phyloP scores from a whole-genome alignment of 805 yeast species.

The Metschnikowia henanensis region DNA sequence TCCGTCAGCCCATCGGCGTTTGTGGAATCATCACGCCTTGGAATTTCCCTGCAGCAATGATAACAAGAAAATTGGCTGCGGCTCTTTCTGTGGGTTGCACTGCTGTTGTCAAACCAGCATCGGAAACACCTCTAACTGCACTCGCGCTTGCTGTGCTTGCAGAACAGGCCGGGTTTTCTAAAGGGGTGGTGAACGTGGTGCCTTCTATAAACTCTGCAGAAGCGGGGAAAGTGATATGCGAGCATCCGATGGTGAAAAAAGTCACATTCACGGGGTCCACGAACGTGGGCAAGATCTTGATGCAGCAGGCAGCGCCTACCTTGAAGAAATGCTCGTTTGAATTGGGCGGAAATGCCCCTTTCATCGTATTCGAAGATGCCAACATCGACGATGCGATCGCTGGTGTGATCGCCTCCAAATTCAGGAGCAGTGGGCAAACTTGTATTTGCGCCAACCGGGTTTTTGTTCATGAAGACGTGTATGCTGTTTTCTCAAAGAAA shows the following conservation, averaged over 20 bases:
- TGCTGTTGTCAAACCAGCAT: slow-evolving; percentile 73
- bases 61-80: slow-evolving; percentile 71
- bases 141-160: slow-evolving; percentile 63
- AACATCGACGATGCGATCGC: slow-evolving; percentile 20
- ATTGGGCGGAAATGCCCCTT: slow-evolving; percentile 24
- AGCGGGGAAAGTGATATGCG: slow-evolving; percentile 52
- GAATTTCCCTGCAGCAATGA: slow-evolving; percentile 85
- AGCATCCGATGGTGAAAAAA: slow-evolving; percentile 29
- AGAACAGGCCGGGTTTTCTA: slow-evolving; percentile 68
- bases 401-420: slow-evolving; percentile 21
- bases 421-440: slow-evolving; percentile 23
- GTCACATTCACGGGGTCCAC: slow-evolving; percentile 23
- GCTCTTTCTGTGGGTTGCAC: slow-evolving; percentile 83
- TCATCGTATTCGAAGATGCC: slow-evolving; percentile 22
- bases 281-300: slow-evolving; percentile 21
- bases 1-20: slow-evolving; percentile 79
- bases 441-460: slow-evolving; percentile 23
- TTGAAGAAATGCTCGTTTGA: slow-evolving; percentile 22
- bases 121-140: slow-evolving; percentile 74
- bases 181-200: slow-evolving; percentile 61
- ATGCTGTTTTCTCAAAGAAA: slow-evolving; percentile 16
- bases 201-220: slow-evolving; percentile 50
- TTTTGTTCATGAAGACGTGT: slow-evolving; percentile 20
- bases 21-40: slow-evolving; percentile 81
- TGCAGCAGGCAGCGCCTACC: slow-evolving; percentile 19